Percentiles rank a stretch among this genome's conserved stretches.
Evolutionary conservation across 306 rosid genomes (phyloP).

Genomic region (Dalbergia cochinchinensis): DNA sequence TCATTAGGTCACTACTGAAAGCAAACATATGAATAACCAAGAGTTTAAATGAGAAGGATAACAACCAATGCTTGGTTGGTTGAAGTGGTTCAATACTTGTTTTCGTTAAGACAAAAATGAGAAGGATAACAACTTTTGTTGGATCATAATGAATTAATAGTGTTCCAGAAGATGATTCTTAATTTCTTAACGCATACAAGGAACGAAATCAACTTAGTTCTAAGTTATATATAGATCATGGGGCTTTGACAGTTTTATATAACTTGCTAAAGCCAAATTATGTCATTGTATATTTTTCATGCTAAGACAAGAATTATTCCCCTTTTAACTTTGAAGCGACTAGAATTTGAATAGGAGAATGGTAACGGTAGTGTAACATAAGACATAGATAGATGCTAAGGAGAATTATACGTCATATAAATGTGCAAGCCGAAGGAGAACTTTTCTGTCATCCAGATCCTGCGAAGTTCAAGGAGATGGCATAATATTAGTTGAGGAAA

Average conservation of each 20-base stretch:
- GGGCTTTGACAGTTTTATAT: neutral
- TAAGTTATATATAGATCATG: neutral
- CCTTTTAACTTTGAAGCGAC: neutral
- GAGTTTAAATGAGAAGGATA: neutral
- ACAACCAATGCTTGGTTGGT: neutral
- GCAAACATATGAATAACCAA: neutral
- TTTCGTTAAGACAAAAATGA: no score
- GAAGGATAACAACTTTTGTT: no score
- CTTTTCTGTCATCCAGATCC: constrained; percentile 72
- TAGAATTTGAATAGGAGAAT: neutral
- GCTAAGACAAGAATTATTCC: constrained; percentile 5
- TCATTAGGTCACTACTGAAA: neutral
- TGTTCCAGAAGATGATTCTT: no score
- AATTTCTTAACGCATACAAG: neutral
- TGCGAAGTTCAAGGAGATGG: constrained; percentile 47
- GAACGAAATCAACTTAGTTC: neutral
- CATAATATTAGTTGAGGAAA: neutral
- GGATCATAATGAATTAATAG: no score
- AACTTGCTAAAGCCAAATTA: constrained; percentile 33
- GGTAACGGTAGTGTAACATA: constrained; percentile 12
- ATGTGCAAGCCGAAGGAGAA: constrained; percentile 83
- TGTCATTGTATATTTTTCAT: neutral
- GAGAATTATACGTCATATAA: constrained; percentile 67
- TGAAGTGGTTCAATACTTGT: no score
- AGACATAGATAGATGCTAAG: constrained; percentile 19